phyloP scores from a whole-genome alignment of 192 early-diverging fungal genomes.

The Coemansia pectinata region DNA sequence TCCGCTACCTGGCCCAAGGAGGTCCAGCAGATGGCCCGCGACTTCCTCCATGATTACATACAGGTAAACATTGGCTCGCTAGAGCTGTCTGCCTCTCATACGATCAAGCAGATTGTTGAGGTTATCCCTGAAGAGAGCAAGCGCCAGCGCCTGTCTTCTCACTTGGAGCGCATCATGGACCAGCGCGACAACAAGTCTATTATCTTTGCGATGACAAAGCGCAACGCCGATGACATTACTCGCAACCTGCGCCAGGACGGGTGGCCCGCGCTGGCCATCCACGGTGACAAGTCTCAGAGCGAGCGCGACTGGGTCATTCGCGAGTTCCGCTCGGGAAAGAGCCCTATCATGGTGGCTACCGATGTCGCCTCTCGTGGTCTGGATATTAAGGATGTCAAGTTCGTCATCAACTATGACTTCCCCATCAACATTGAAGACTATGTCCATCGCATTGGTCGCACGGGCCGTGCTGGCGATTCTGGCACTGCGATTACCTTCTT shows the following conservation, averaged over 20 bases:
- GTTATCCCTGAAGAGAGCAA: slow-evolving; percentile 87
- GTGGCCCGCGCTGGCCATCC: slow-evolving; percentile 91
- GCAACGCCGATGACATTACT: slow-evolving; percentile 89
- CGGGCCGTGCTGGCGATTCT: slow-evolving; percentile 87
- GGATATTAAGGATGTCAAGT: slow-evolving; percentile 93
- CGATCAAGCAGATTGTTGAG: slow-evolving; percentile 90
- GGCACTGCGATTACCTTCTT: slow-evolving; percentile 96
- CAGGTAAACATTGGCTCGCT: slow-evolving; percentile 96
- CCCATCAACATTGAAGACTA: slow-evolving; percentile 90
- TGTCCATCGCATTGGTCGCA: slow-evolving; percentile 95
- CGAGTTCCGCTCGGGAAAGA: slow-evolving; percentile 85
- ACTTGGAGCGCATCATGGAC: slow-evolving; percentile 83
- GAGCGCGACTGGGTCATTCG: slow-evolving; percentile 96
- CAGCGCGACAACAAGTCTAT: slow-evolving; percentile 87
- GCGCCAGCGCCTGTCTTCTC: slow-evolving; percentile 67
- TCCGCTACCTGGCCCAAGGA: slow-evolving; percentile 99
- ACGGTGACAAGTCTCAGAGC: slow-evolving; percentile 94
- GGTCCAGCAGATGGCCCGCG: slow-evolving; percentile 87
- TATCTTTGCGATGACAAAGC: slow-evolving; percentile 95
- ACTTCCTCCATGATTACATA: slow-evolving; percentile 92
- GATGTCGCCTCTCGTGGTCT: slow-evolving; percentile 96
- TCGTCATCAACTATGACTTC: slow-evolving; percentile 97
- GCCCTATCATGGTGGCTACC: slow-evolving; percentile 96
- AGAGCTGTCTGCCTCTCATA: slow-evolving; percentile 89
- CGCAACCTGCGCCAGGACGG: slow-evolving; percentile 84